phyloP scores from a whole-genome alignment of 345 rosid species.

The Salix brachista region DNA sequence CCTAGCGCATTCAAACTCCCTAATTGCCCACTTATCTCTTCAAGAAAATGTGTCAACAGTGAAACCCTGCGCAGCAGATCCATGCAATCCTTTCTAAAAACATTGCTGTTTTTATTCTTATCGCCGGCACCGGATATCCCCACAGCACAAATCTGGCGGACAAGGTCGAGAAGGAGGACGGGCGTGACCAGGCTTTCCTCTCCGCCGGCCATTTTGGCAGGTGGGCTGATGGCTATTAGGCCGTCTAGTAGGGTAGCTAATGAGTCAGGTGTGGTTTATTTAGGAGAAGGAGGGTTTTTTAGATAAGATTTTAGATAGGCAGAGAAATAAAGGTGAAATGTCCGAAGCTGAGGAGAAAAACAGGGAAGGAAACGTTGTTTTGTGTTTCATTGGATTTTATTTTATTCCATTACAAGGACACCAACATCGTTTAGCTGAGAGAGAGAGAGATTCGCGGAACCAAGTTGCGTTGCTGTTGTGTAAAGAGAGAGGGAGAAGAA shows the following conservation, averaged over 20 bases:
- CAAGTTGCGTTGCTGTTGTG: not conserved
- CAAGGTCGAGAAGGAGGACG: conserved; percentile 17
- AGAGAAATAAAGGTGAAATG: not conserved
- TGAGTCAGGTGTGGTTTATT: not conserved
- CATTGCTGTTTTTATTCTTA: not conserved
- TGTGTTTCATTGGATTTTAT: not conserved
- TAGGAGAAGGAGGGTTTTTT: not conserved
- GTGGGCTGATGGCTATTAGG: not conserved
- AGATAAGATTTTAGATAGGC: not conserved
- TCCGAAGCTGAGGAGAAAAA: conserved; percentile 1
- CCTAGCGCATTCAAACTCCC: conserved; percentile 12
- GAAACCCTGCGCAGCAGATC: conserved; percentile 79
- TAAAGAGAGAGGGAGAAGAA: not conserved
- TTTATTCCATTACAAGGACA: not conserved
- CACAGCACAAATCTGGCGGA: conserved; percentile 12
- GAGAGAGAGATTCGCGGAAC: conserved; percentile 31
- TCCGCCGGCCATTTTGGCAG: not conserved
- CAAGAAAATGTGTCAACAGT: conserved; percentile 67
- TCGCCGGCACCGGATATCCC: conserved; percentile 8
- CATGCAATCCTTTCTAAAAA: conserved; percentile 63
- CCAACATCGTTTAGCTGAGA: not conserved
- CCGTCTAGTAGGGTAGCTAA: not conserved
- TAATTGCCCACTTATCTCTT: conserved; percentile 45
- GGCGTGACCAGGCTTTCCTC: not conserved
- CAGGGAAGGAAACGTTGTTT: not conserved